Evolutionary conservation across 139 green algal species (phyloP), one percentile per base, ranked within the genome.

Genomic region (Prasinococcaceae sp.): DNA sequence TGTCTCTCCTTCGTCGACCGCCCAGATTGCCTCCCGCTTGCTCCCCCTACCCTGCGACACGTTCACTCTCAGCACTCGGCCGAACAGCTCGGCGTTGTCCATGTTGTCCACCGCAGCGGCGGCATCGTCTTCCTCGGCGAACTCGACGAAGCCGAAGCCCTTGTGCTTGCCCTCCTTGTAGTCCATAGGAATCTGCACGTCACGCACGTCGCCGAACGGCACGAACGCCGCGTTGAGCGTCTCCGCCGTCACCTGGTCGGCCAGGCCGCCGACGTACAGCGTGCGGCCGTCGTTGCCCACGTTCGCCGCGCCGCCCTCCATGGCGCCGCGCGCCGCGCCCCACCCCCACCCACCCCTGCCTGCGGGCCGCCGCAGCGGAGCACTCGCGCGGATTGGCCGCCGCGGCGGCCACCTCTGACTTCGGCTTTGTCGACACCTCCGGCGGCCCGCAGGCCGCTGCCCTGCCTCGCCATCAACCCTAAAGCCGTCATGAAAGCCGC

Each of bases 161-260:
- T 83, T 59, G 61, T 92, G 74, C 56, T 79, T 81, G 12, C 59
- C 61, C 47, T 65, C 51, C 6, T 47, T 23, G 17, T 95, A 76
- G 50, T 96, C 87, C 27, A 97, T 48, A 0, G 88, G 88, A 3
- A 95, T 84, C 39, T 84, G 86, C 4, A 95, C 79, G 52, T 96
- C 88, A 63, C 94, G 94, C 41, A 98, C 77, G 16, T 95, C 85
- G 0, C 90, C 90, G 71, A 97, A 98, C 0, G 90, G 87, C 20
- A 98, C 75, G 67, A 97, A 98, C 0, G 88, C 86, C 10, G 83
- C 73, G 48, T 94, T 83, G 29, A 98, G 69, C 8, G 78, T 76
- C 2, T 73, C 73, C 42, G 94, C 86, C 46, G 78, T 94, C 4
- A 97, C 81, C 4, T 39, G 75, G 38, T 95, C 84, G 33, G 92